These are phyloP conservation scores for Nitzschia sp. DNA, from an alignment of 108 stramenopile genomes.

Conservation along the genomic window DNA sequence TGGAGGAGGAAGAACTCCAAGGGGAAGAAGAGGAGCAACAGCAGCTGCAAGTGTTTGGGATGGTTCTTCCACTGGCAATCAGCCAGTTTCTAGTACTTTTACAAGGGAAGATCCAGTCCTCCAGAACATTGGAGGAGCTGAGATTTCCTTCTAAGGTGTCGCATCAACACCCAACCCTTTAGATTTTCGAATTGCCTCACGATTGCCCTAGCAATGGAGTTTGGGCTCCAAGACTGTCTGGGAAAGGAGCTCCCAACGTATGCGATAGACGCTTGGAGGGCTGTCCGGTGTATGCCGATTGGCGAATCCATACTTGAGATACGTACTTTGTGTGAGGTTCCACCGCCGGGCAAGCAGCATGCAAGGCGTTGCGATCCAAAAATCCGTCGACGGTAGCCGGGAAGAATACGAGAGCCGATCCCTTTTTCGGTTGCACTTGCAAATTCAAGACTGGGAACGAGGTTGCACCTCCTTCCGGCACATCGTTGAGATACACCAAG, in stretches of 20 bases:
- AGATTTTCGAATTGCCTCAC: background rate
- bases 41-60: slow-evolving; percentile 15
- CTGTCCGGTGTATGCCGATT: slow-evolving; percentile 74
- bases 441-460: slow-evolving; percentile 83
- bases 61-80: background rate
- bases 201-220: background rate
- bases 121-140: slow-evolving; percentile 36
- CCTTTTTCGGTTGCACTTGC: slow-evolving; percentile 69
- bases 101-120: slow-evolving; percentile 35
- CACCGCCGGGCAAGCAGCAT: slow-evolving; percentile 86
- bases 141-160: slow-evolving; percentile 33
- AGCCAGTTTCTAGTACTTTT: background rate
- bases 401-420: slow-evolving; percentile 94
- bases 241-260: slow-evolving; percentile 56
- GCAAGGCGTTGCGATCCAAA: slow-evolving; percentile 86
- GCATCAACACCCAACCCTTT: background rate
- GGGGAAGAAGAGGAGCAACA: background rate
- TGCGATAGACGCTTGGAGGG: slow-evolving; percentile 66
- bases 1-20: background rate
- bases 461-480: slow-evolving; percentile 85
- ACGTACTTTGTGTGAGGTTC: slow-evolving; percentile 86
- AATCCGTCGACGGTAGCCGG: slow-evolving; percentile 90
- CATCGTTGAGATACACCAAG: slow-evolving; percentile 95
- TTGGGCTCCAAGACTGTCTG: background rate
- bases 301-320: slow-evolving; percentile 97